Evolutionary conservation across 768 basidiomycete genomes (phyloP).

Genomic region (Dictyophora rubrovolvata): DNA sequence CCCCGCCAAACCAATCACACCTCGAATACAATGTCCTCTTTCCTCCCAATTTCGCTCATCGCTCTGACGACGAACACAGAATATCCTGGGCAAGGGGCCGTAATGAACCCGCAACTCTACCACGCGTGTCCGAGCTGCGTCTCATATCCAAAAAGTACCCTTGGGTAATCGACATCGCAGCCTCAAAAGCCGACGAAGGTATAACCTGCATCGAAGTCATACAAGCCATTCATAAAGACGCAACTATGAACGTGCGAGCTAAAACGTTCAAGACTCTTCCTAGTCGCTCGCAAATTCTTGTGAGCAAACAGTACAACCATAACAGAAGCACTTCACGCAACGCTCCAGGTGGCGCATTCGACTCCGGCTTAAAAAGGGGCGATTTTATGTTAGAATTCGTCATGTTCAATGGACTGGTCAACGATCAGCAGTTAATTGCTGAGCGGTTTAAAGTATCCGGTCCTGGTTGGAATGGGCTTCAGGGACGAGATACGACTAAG

Average conservation of each 20-base stretch:
- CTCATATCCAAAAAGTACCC: conserved; percentile 47
- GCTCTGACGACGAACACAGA: conserved; percentile 47
- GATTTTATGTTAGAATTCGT: conserved; percentile 55
- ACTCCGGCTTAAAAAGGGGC: conserved; percentile 49
- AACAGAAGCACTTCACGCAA: conserved; percentile 56
- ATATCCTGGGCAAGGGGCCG: conserved; percentile 63
- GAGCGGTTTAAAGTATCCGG: background rate
- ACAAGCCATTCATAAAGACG: conserved; percentile 34
- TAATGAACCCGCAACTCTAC: conserved; percentile 53
- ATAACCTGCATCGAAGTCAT: conserved; percentile 62
- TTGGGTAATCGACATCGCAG: conserved; percentile 42
- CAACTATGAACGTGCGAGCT: background rate
- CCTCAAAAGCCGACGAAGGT: conserved; percentile 35
- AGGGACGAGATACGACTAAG: background rate
- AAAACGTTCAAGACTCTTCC: conserved; percentile 35
- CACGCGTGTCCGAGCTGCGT: conserved; percentile 41
- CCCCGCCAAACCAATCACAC: conserved; percentile 33
- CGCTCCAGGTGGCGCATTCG: conserved; percentile 61
- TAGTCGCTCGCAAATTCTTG: conserved; percentile 13
- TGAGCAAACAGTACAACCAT: conserved; percentile 45
- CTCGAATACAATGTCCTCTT: conserved; percentile 73
- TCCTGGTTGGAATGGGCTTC: conserved; percentile 5
- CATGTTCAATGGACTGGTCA: conserved; percentile 52
- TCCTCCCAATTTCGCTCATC: conserved; percentile 45
- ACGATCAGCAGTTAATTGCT: conserved; percentile 25